Base-by-base conservation (phyloP, 2,329 filamentous ascomycete species). In the Neofusicoccum parvum region DNA sequence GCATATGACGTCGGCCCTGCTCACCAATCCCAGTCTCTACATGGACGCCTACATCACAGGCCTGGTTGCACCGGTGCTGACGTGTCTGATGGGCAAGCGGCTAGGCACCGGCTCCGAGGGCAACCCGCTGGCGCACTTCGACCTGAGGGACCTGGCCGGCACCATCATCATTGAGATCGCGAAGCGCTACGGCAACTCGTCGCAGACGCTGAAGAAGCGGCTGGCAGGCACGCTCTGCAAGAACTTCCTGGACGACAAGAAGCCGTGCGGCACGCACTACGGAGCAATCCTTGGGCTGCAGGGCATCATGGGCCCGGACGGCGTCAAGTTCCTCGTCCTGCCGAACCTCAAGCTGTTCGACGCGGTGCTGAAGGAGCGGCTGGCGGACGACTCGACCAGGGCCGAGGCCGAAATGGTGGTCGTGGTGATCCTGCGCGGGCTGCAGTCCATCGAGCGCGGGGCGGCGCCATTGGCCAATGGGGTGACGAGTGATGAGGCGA, bases 201-300 rank as follows among this genome's bases (percentile, higher is more conserved):
- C 94, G 66, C 88, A 91, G 49, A 90, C 92, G 14, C 86, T 98
- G 32, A 92, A 93, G 65, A 90, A 94, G 2, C 92, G 96, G 69
- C 89, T 99, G 36, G 94, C 93, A 3, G 87, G 95, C n/a, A 95
- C 94, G 0, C 97, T 93, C 73, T 86, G 98, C 39, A 97, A 97
- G 80, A 89, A 91, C 72, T 94, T 97, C 77, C 86, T 99, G 36
- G 94, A 97, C 72, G 92, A 92, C 0, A 88, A 89, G 49, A 92
- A 94, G 73, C 89, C 93, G 0, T 86, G 93, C 0, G 88, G 91
- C 1, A 90, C 94, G 1, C 92, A 97, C 72, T 99, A 95, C 75
- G 95, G 95, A 50, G 92, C 94, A 6, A 85, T 99, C 23, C 86
- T 89, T 36, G 94, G 94, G 1, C 82, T 99, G 2, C 85, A 90